A percentile compares a stretch with the other conserved stretches of the same genome.
Evolutionary conservation across 177 flowering plant species (phyloP).

Genomic region (Telopea speciosissima): DNA sequence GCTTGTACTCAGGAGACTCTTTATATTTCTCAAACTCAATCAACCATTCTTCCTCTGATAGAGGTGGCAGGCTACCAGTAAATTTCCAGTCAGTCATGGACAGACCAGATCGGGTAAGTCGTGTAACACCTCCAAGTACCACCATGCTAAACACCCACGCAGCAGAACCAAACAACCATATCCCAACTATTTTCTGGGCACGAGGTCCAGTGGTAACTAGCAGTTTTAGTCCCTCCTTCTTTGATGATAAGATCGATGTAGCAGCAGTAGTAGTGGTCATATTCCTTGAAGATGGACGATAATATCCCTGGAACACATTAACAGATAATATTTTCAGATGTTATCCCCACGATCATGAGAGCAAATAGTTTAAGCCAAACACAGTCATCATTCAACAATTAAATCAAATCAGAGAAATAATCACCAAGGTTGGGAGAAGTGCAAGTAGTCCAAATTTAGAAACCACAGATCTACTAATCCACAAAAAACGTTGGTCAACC

Average conservation of each 20-base stretch:
- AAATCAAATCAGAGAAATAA: background rate
- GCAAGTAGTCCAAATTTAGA: background rate
- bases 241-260: conserved; percentile 28
- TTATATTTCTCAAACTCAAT: conserved; percentile 87
- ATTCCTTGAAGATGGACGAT: conserved; percentile 28
- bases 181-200: conserved; percentile 83
- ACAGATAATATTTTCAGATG: background rate
- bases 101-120: conserved; percentile 88
- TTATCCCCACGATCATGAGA: background rate
- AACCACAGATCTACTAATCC: background rate
- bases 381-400: background rate
- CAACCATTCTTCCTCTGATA: conserved; percentile 75
- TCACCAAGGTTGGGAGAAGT: background rate
- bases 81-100: conserved; percentile 99
- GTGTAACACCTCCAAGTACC: conserved; percentile 84
- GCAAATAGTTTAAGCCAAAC: background rate
- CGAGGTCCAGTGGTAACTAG: conserved; percentile 74
- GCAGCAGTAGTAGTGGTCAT: conserved; percentile 44
- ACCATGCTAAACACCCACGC: conserved; percentile 99
- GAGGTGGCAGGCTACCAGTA: conserved; percentile 82
- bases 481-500: background rate
- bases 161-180: conserved; percentile 92
- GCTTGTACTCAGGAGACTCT: conserved; percentile 88
- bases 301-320: conserved; percentile 20
- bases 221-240: conserved; percentile 51